A percentile compares a stretch with the other conserved stretches of the same genome.
phyloP scores from a whole-genome alignment of 2,329 filamentous ascomycete genomes.

The Elsinoe batatas region DNA sequence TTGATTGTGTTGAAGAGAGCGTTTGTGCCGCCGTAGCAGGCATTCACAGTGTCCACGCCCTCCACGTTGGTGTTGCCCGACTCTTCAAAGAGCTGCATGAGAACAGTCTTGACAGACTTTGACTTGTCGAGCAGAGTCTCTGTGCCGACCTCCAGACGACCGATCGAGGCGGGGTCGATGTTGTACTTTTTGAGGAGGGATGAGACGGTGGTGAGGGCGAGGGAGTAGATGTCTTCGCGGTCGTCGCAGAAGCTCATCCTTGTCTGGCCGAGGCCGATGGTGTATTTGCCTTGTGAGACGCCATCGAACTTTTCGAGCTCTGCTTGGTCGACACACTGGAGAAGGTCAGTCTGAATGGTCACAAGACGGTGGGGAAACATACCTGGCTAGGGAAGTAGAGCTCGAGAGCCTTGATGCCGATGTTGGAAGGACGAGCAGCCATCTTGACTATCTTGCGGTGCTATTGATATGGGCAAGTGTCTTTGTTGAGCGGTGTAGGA shows the following conservation, averaged over 20 bases:
- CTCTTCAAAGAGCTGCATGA: constrained; percentile 44
- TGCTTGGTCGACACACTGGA: constrained; percentile 43
- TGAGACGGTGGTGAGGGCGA: constrained; percentile 42
- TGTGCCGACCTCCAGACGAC: constrained; percentile 44
- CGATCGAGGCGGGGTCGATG: constrained; percentile 41
- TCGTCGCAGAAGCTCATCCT: constrained; percentile 48
- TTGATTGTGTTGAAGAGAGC: constrained; percentile 45
- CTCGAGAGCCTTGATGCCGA: constrained; percentile 47
- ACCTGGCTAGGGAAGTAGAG: constrained; percentile 46
- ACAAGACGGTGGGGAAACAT: constrained; percentile 20
- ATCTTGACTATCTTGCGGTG: constrained; percentile 22
- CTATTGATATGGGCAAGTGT: neutral
- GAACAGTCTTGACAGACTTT: constrained; percentile 45
- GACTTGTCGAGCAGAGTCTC: constrained; percentile 47
- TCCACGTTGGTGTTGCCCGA: constrained; percentile 46
- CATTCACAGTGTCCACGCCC: constrained; percentile 45
- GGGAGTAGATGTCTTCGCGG: constrained; percentile 47
- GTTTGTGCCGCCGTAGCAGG: constrained; percentile 46
- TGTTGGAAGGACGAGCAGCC: constrained; percentile 39
- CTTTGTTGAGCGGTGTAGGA: neutral
- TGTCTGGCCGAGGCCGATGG: constrained; percentile 45
- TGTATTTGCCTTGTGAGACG: constrained; percentile 43
- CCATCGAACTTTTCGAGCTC: constrained; percentile 48
- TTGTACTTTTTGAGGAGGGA: constrained; percentile 45
- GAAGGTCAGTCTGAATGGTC: neutral